phyloP scores from a whole-genome alignment of 192 early-diverging fungal species.

The Dimargaris xerosporica region DNA sequence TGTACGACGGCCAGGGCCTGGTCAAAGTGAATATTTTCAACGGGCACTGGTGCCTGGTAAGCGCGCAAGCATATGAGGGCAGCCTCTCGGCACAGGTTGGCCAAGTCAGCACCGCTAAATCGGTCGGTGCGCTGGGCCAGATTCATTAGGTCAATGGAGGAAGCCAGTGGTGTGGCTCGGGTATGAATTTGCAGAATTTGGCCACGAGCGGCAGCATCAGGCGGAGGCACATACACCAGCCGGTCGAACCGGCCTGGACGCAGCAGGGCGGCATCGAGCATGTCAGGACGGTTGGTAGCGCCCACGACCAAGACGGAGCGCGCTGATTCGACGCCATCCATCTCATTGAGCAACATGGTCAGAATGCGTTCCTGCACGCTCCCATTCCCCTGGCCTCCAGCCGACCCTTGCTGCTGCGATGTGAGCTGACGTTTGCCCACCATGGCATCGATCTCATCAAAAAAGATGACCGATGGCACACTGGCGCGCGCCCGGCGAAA shows the following conservation, averaged over 20 bases:
- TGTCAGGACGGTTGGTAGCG: slow-evolving; percentile 78
- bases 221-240: slow-evolving; percentile 58
- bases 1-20: neutral
- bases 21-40: slow-evolving; percentile 10
- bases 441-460: slow-evolving; percentile 95
- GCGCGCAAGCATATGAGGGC: slow-evolving; percentile 32
- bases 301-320: slow-evolving; percentile 62
- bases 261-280: slow-evolving; percentile 72
- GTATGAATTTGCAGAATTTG: slow-evolving; percentile 34
- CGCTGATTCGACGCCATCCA: slow-evolving; percentile 74
- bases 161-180: slow-evolving; percentile 23
- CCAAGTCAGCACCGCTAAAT: slow-evolving; percentile 42
- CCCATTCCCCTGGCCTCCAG: slow-evolving; percentile 39
- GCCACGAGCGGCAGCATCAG: slow-evolving; percentile 24
- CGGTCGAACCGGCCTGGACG: slow-evolving; percentile 75
- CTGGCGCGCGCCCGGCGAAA: slow-evolving; percentile 69
- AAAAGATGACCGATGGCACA: slow-evolving; percentile 77
- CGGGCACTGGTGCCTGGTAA: neutral
- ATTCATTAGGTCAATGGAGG: slow-evolving; percentile 17
- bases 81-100: slow-evolving; percentile 42
- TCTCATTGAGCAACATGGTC: slow-evolving; percentile 42
- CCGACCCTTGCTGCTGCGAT: slow-evolving; percentile 12
- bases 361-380: slow-evolving; percentile 54
- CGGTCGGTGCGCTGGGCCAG: slow-evolving; percentile 27
- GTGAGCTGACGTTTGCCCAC: slow-evolving; percentile 67